Evolutionary conservation across 495 filamentous ascomycete genomes (phyloP).

Genomic region (Penicillium egyptiacum): DNA sequence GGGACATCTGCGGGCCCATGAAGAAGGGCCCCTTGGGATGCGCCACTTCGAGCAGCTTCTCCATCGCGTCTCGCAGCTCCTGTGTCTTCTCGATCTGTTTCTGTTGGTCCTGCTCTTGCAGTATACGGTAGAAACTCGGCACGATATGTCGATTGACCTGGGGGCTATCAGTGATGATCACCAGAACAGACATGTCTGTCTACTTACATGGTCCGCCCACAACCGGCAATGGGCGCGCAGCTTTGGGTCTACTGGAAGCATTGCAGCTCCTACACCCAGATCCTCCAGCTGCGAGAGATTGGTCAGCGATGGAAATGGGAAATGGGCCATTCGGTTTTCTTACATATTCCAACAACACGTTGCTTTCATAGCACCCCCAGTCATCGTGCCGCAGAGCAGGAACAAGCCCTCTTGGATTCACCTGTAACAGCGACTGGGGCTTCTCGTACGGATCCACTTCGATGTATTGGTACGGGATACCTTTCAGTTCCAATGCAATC

Average conservation of each 20-base stretch:
- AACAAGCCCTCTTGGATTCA: conserved; percentile 87
- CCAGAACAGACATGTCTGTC: background rate
- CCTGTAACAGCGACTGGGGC: conserved; percentile 71
- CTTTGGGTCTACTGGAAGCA: conserved; percentile 65
- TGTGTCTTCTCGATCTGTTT: conserved; percentile 64
- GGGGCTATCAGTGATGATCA: conserved; percentile 20
- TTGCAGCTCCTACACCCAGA: conserved; percentile 54
- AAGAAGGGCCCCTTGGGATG: conserved; percentile 77
- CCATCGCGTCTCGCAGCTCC: conserved; percentile 68
- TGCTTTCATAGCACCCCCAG: conserved; percentile 87
- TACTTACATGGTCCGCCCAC: conserved; percentile 82
- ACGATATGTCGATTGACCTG: conserved; percentile 83
- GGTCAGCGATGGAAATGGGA: conserved; percentile 10
- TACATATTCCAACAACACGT: conserved; percentile 89
- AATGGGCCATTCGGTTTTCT: conserved; percentile 9
- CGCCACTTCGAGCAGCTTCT: conserved; percentile 70
- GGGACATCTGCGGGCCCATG: conserved; percentile 66
- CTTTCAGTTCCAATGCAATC: conserved; percentile 90
- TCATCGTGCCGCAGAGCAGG: conserved; percentile 80
- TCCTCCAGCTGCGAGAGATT: conserved; percentile 67
- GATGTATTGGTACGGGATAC: conserved; percentile 83
- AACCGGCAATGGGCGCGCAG: conserved; percentile 75
- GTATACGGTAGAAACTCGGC: conserved; percentile 74
- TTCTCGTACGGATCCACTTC: conserved; percentile 89
- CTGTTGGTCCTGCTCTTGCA: conserved; percentile 66